Evolutionary conservation across 805 yeast genomes (phyloP).

Genomic region (Candida corydali): DNA sequence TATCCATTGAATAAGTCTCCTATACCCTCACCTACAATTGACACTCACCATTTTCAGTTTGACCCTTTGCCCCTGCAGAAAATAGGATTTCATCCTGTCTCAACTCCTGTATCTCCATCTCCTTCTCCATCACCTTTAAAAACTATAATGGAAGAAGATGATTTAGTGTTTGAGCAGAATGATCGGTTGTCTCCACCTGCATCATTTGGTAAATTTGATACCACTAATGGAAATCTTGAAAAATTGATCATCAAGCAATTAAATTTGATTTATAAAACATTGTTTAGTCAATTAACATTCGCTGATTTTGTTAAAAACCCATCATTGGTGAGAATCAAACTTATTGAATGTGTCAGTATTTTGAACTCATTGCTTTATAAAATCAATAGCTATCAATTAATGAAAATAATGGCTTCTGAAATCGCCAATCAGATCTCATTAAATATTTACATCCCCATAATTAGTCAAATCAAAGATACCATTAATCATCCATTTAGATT

Average conservation of each 20-base stretch:
- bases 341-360: not conserved
- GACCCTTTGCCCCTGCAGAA: too few relatives aligned
- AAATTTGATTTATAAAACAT: not conserved
- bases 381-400: not conserved
- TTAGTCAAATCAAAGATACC: conserved; percentile 4
- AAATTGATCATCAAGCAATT: conserved; percentile 1
- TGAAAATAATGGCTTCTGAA: conserved; percentile 14
- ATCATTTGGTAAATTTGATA: conserved; percentile 1
- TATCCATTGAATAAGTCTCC: conserved; percentile 8
- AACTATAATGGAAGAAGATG: conserved; percentile 9
- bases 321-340: not conserved
- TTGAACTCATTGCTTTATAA: conserved; percentile 1
- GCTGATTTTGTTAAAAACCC: conserved; percentile 7
- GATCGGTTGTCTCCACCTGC: too few relatives aligned
- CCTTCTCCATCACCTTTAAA: conserved; percentile 8
- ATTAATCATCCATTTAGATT: conserved; percentile 10
- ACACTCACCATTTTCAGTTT: too few relatives aligned
- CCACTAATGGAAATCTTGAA: not conserved
- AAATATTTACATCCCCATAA: conserved; percentile 2
- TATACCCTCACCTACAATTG: conserved; percentile 4
- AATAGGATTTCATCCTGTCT: too few relatives aligned
- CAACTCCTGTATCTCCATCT: too few relatives aligned
- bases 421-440: conserved; percentile 10
- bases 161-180: conserved; percentile 4
- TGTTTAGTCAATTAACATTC: conserved; percentile 3